Evolutionary conservation across 2,329 filamentous ascomycete species (phyloP).

Genomic region (Ophiostoma sp.): DNA sequence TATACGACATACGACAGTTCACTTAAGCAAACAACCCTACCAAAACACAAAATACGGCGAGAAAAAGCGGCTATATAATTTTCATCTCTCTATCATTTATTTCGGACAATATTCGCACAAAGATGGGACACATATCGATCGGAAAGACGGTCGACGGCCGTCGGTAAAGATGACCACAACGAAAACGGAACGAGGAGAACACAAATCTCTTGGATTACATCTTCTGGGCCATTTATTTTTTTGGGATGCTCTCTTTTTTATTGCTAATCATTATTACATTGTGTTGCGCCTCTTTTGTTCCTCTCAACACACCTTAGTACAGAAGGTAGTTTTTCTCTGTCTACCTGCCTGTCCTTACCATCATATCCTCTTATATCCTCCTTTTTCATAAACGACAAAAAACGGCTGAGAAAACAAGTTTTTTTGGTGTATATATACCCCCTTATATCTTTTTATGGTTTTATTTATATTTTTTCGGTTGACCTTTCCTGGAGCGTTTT

Average conservation of each 20-base stretch:
- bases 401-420: background rate
- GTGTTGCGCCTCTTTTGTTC: background rate
- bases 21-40: background rate
- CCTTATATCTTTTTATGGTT: conserved; percentile 3
- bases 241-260: background rate
- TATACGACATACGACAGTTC: background rate
- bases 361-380: background rate
- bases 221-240: background rate
- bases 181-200: background rate
- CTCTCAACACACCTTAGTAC: background rate
- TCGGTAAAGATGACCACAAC: background rate
- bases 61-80: conserved; percentile 15
- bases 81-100: background rate
- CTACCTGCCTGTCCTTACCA: background rate
- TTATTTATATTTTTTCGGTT: background rate
- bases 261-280: background rate
- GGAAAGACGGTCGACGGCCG: background rate
- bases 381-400: background rate
- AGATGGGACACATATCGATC: background rate
- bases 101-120: background rate
- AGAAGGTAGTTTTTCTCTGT: background rate
- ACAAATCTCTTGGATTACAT: background rate
- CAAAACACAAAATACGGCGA: background rate
- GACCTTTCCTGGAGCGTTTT: background rate
- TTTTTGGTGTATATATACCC: conserved; percentile 22